Percentiles rank a stretch among this genome's conserved stretches.
phyloP scores from a whole-genome alignment of 164 flowering plant genomes.

The Piper betle region DNA sequence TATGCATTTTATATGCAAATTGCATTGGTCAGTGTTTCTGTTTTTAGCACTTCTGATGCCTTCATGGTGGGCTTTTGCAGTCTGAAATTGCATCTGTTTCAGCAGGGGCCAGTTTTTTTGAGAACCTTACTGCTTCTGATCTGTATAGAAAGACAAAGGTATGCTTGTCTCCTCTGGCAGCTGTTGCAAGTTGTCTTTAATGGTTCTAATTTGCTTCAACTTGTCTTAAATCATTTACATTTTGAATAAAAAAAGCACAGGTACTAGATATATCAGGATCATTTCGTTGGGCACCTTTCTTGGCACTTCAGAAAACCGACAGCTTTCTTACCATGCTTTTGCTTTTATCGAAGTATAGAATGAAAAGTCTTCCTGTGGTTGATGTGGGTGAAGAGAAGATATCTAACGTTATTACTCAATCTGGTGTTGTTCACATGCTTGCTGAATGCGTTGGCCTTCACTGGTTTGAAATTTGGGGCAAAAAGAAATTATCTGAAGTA shows the following conservation, averaged over 20 bases:
- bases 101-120: constrained; percentile 59
- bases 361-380: constrained; percentile 96
- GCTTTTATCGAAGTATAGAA: constrained; percentile 88
- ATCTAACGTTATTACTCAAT: constrained; percentile 75
- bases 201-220: background rate
- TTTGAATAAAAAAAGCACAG: constrained; percentile 20
- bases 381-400: constrained; percentile 65
- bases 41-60: background rate
- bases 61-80: constrained; percentile 23
- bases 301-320: constrained; percentile 74
- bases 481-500: constrained; percentile 56
- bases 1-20: background rate
- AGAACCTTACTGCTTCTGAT: constrained; percentile 63
- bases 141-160: constrained; percentile 85
- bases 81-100: constrained; percentile 35
- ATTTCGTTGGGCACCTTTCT: constrained; percentile 98
- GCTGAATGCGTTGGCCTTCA: constrained; percentile 90
- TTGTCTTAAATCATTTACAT: background rate
- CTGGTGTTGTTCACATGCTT: constrained; percentile 91
- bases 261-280: constrained; percentile 86
- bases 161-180: background rate
- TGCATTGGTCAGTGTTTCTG: background rate
- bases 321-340: constrained; percentile 84
- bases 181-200: background rate
- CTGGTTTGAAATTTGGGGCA: constrained; percentile 96